Conservation (phyloP, 202 grass and related monocot species). For the Digitaria exilis region DNA sequence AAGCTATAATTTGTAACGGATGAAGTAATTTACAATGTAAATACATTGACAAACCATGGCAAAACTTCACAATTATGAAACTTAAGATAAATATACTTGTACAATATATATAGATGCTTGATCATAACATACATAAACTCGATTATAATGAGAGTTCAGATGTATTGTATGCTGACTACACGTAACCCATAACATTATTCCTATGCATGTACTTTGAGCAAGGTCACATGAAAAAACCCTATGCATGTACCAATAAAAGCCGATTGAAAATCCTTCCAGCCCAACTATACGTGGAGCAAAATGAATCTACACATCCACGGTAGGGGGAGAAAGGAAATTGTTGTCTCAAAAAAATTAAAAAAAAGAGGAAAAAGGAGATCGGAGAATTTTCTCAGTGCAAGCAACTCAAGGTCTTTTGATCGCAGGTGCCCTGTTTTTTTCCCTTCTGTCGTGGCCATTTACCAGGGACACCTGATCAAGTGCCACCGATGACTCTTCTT, state of each 20-base stretch:
- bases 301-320: constrained; percentile 17
- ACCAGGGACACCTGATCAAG: not conserved
- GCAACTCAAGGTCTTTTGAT: not conserved
- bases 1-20: no score
- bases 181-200: not conserved
- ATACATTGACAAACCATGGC: not conserved
- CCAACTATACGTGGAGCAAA: not conserved
- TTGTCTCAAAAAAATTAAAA: not conserved
- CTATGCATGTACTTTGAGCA: not conserved
- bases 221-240: not conserved
- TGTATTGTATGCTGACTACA: not conserved
- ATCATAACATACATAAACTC: not conserved
- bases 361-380: not conserved
- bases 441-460: not conserved
- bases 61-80: not conserved
- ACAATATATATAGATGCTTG: not conserved
- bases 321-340: not conserved
- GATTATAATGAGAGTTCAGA: not conserved
- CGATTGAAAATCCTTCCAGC: not conserved
- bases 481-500: not conserved
- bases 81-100: not conserved
- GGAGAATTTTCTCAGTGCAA: not conserved
- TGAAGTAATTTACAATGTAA: no score
- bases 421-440: not conserved
- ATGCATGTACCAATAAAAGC: not conserved